phyloP scores from a whole-genome alignment of 495 filamentous ascomycete genomes.

The Staphylotrichum longicolle region DNA sequence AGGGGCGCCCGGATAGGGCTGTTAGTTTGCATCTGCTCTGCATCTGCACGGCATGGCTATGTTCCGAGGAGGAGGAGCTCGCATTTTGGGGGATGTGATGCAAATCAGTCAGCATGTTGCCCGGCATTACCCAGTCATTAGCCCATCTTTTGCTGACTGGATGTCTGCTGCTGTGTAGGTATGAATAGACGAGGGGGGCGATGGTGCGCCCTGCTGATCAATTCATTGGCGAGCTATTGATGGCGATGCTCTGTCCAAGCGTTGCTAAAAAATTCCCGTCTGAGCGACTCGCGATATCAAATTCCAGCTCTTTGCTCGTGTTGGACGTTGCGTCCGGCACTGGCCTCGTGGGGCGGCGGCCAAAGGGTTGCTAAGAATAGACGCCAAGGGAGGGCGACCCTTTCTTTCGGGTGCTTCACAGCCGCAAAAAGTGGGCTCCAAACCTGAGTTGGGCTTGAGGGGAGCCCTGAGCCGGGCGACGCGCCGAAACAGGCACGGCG shows the following conservation, averaged over 20 bases:
- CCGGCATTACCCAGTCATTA: no score
- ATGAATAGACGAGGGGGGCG: no score
- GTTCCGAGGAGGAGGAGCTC: conserved; percentile 1
- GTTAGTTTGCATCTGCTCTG: not conserved
- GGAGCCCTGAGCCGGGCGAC: not conserved
- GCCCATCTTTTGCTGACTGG: no score
- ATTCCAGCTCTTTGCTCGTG: not conserved
- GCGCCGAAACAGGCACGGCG: not conserved
- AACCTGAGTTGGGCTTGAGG: not conserved
- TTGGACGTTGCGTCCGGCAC: conserved; percentile 3
- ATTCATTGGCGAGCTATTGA: conserved; percentile 6
- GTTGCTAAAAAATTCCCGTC: not conserved
- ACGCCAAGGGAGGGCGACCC: not conserved
- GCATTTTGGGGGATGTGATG: not conserved
- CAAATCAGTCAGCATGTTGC: no score
- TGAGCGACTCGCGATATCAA: not conserved
- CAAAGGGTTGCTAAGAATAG: conserved; percentile 16
- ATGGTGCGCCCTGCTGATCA: no score
- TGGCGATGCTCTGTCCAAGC: not conserved
- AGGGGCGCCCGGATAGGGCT: conserved; percentile 5
- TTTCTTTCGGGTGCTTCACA: conserved; percentile 18
- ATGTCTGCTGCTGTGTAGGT: no score
- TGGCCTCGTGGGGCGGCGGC: conserved; percentile 11
- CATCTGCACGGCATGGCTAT: not conserved
- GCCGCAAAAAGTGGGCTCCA: conserved; percentile 25